Percentiles rank a stretch among this genome's conserved stretches.
phyloP scores from a whole-genome alignment of 352 stramenopile genomes.

The Chrysophaeum taylorii region DNA sequence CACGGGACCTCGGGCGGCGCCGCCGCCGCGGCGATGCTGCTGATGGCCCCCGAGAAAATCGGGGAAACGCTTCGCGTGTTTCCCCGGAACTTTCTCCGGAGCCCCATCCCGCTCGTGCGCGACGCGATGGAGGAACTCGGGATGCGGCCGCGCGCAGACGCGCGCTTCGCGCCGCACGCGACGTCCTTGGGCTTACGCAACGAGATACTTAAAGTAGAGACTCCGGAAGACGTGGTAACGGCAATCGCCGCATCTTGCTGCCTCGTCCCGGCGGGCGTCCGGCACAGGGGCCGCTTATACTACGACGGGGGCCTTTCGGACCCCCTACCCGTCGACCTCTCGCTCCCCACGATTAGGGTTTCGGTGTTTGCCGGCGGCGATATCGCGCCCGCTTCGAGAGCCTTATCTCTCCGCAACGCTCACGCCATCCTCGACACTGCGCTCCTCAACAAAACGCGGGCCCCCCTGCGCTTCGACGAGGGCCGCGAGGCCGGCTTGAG shows the following conservation, averaged over 20 bases:
- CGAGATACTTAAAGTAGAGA: not conserved
- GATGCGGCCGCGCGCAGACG: too few species aligned
- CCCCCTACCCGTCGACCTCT: not conserved
- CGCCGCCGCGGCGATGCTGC: not conserved
- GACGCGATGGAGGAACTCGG: too few species aligned
- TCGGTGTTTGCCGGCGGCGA: constrained; percentile 2
- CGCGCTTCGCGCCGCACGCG: not conserved
- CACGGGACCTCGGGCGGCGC: constrained; percentile 8
- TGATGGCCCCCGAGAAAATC: not conserved
- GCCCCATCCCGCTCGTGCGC: not conserved
- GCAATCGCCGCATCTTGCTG: not conserved
- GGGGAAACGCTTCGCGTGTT: not conserved
- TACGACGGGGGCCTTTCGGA: constrained; percentile 1
- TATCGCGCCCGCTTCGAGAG: not conserved
- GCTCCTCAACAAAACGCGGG: not conserved
- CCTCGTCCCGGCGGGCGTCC: not conserved
- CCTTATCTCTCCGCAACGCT: not conserved
- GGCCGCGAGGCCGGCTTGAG: not conserved
- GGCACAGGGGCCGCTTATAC: not conserved
- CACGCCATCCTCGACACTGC: not conserved
- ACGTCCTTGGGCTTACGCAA: constrained; percentile 3
- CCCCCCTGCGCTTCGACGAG: not conserved
- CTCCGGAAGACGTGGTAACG: not conserved
- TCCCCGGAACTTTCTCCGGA: not conserved
- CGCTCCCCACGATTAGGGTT: not conserved